phyloP scores from a whole-genome alignment of 2,329 filamentous ascomycete species.

The Arthrobotrys megalospora region DNA sequence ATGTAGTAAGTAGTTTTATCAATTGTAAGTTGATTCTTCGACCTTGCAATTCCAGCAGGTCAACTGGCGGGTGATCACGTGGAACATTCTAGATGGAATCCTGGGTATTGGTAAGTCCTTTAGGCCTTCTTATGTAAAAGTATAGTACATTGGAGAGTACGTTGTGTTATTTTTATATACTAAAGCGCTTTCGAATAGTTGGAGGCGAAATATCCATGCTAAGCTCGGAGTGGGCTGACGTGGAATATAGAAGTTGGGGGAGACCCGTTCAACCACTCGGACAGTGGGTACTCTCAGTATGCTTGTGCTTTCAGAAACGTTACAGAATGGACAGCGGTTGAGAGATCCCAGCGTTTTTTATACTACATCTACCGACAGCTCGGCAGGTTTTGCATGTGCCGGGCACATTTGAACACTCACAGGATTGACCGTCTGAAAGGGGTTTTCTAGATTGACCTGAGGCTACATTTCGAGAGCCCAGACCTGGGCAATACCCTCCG shows the following conservation, averaged over 20 bases:
- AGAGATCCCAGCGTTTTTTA: neutral
- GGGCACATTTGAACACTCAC: constrained; percentile 11
- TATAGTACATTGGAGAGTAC: neutral
- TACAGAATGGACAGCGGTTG: constrained; percentile 11
- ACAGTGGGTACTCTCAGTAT: neutral
- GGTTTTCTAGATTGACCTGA: constrained; percentile 12
- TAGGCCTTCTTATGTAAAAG: constrained; percentile 10
- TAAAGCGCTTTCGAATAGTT: constrained; percentile 16
- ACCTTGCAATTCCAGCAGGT: neutral
- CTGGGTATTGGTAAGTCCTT: neutral
- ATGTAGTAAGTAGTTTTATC: neutral
- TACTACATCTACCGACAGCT: constrained; percentile 6
- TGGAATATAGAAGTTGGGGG: constrained; percentile 6
- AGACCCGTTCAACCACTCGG: neutral
- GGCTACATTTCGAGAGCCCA: constrained; percentile 10
- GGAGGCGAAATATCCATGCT: neutral
- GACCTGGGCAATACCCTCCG: constrained; percentile 28
- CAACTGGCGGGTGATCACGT: neutral
- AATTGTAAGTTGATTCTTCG: too few species aligned
- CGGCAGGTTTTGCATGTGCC: constrained; percentile 5
- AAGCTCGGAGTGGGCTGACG: neutral
- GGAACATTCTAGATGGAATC: neutral
- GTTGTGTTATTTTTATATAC: constrained; percentile 4
- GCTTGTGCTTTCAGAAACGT: constrained; percentile 25
- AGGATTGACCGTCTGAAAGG: constrained; percentile 11